Evolutionary conservation across 306 rosid species (phyloP), one percentile per base, ranked within the genome.

Genomic region (Lithocarpus polystachyus): DNA sequence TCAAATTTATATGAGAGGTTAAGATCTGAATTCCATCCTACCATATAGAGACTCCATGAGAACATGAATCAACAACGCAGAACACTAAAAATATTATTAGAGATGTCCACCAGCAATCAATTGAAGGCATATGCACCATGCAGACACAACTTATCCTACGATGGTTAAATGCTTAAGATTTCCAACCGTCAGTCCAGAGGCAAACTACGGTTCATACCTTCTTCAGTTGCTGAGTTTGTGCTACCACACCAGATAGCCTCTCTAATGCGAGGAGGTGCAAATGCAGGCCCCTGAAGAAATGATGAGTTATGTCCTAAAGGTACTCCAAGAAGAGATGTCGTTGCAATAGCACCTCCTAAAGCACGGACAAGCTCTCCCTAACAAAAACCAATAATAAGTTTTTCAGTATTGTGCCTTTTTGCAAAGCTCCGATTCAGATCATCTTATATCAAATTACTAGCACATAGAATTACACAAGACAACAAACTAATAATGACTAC

Each of bases 181-280:
- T 73, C 73, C 74, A 71, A 73, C 51, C 1, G 68, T 40, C n/a
- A 74, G 33, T 26, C 72, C 70, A 48, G 45, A 37, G 73, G 18
- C 68, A 86, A 81, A 68, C 40, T 75, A 75, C 12, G 45, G 10
- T 24, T 14, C 43, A 26, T 77, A 92, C 99, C 99, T 90, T 88
- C 99, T 90, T 95, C 99, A 24, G 97, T 91, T 69, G 98, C 64
- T 40, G 97, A 81, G 88, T 95, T 95, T 45, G 98, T 95, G 80
- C 99, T 95, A 52, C 92, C 98, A 80, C 99, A 95, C 99, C 98
- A 93, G 77, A 95, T 95, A 54, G 99, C 99, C 88, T 95, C 99
- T 80, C 97, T 79, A 73, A 95, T 95, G 74, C 93, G 90, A 60
- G 99, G 98, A 85, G 98, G 99, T 0, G 98, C 98, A 87, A 95